Evolutionary conservation across 208 protist species (phyloP).

Genomic region (Borovskyia barvae): DNA sequence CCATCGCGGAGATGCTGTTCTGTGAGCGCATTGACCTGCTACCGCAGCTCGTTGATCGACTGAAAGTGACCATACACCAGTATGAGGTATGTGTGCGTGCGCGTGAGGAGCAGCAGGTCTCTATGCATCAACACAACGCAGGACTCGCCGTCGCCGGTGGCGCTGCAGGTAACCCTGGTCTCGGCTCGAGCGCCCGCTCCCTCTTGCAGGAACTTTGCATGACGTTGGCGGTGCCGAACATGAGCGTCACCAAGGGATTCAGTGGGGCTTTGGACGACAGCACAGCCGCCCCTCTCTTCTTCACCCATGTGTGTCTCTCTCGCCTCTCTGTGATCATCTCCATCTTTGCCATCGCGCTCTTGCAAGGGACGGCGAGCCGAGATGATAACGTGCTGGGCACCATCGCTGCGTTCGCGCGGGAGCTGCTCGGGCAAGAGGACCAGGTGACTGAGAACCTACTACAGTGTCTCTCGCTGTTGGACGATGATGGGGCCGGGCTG

Average conservation of each 20-base stretch:
- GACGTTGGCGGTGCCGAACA: constrained; percentile 44
- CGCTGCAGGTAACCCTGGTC: background rate
- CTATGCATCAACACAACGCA: background rate
- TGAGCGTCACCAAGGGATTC: constrained; percentile 14
- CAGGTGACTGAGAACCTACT: constrained; percentile 63
- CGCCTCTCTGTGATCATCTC: constrained; percentile 83
- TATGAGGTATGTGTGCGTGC: constrained; percentile 61
- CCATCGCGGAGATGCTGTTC: constrained; percentile 80
- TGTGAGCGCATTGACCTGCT: constrained; percentile 64
- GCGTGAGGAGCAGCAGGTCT: constrained; percentile 28
- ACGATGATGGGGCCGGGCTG: constrained; percentile 10
- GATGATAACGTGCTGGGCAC: constrained; percentile 53
- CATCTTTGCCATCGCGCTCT: constrained; percentile 71
- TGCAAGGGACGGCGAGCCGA: constrained; percentile 36
- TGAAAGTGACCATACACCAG: constrained; percentile 51
- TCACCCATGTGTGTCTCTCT: constrained; percentile 78
- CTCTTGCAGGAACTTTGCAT: constrained; percentile 36
- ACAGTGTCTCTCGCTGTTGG: constrained; percentile 53
- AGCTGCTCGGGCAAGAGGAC: constrained; percentile 68
- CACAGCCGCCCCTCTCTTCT: constrained; percentile 34
- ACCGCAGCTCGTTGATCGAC: constrained; percentile 38
- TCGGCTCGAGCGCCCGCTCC: constrained; percentile 5
- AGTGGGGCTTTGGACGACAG: background rate
- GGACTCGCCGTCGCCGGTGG: background rate
- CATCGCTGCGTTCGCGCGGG: constrained; percentile 59